phyloP scores from a whole-genome alignment of 129 eudicot species.

The Apium graveolens region DNA sequence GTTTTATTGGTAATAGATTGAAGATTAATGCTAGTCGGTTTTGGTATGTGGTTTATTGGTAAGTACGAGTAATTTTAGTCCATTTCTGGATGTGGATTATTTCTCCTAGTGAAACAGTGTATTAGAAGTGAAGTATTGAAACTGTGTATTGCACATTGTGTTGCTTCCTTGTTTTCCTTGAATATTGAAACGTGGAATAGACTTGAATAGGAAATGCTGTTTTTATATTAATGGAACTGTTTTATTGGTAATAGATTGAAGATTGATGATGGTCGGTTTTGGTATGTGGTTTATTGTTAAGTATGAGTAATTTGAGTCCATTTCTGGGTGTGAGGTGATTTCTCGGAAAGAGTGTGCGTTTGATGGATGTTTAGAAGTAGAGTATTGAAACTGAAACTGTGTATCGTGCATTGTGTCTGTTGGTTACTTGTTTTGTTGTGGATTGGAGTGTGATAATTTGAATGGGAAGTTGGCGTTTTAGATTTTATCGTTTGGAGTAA shows the following conservation, averaged over 20 bases:
- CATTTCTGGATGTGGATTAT: too few species aligned
- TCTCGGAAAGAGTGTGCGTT: background rate
- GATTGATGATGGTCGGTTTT: background rate
- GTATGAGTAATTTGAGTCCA: background rate
- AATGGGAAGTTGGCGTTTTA: background rate
- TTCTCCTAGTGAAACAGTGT: too few species aligned
- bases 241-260: too few species aligned
- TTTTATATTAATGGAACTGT: background rate
- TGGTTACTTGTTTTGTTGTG: background rate
- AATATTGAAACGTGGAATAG: too few species aligned
- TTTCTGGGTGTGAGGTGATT: background rate
- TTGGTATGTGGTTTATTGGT: too few species aligned
- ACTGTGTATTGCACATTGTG: too few species aligned
- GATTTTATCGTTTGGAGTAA: background rate
- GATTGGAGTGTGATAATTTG: background rate
- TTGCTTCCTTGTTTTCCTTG: too few species aligned
- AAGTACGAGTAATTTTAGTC: too few species aligned
- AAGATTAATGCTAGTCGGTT: too few species aligned
- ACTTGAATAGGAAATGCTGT: background rate
- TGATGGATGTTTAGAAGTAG: background rate
- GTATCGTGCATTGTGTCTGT: background rate
- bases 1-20: too few species aligned
- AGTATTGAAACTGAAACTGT: slow-evolving; percentile 1
- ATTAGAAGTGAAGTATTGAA: too few species aligned
- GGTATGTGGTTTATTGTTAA: background rate